phyloP scores from a whole-genome alignment of 192 early-diverging fungal genomes.

The Coemansia sp. region DNA sequence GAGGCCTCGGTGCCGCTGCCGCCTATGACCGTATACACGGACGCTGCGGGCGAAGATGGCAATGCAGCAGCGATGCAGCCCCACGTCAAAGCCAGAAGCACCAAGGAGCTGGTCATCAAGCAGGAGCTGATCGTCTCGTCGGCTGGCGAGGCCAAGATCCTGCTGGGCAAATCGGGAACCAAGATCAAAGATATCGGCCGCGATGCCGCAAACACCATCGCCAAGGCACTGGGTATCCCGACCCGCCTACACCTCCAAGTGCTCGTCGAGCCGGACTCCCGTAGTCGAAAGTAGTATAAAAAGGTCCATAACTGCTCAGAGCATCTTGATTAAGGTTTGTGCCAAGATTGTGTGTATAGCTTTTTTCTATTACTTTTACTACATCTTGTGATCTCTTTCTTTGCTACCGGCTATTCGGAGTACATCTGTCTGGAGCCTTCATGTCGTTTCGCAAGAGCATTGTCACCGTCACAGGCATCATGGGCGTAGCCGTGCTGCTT shows the following conservation, averaged over 20 bases:
- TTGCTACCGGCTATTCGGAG: background rate
- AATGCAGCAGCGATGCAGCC: background rate
- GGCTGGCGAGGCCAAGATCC: conserved; percentile 38
- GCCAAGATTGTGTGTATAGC: background rate
- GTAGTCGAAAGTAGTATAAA: conserved; percentile 15
- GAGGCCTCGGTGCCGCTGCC: background rate
- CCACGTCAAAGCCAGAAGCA: background rate
- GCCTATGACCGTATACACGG: background rate
- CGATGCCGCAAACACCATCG: conserved; percentile 21
- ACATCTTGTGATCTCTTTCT: background rate
- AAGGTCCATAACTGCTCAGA: background rate
- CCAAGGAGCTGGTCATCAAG: conserved; percentile 18
- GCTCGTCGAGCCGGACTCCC: conserved; percentile 34
- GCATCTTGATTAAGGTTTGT: background rate
- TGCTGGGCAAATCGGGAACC: conserved; percentile 30
- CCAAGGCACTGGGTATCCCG: conserved; percentile 29
- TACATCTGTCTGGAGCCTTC: background rate
- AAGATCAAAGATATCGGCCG: conserved; percentile 23
- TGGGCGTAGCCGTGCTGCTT: conserved; percentile 38
- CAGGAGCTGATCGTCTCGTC: conserved; percentile 46
- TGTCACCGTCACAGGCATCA: conserved; percentile 26
- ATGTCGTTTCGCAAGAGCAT: conserved; percentile 24
- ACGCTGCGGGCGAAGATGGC: background rate
- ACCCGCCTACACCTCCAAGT: conserved; percentile 47
- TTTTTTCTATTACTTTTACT: background rate